phyloP scores from a whole-genome alignment of 768 basidiomycete genomes.

The Pisolithus microcarpus region DNA sequence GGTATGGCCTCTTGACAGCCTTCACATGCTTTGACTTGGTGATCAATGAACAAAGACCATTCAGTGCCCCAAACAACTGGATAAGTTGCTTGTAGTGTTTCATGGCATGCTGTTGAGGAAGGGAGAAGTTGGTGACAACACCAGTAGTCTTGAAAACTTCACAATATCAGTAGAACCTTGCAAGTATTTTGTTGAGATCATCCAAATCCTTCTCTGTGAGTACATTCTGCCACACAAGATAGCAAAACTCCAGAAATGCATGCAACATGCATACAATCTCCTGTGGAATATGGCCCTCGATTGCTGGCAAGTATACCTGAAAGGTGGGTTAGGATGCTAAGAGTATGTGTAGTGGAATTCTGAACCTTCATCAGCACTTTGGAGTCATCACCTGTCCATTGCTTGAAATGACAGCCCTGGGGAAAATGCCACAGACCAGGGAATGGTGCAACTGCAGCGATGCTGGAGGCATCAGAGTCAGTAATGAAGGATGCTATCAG shows the following conservation, averaged over 20 bases:
- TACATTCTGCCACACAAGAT: conserved; percentile 14
- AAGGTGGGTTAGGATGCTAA: too few species aligned
- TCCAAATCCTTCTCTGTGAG: conserved; percentile 14
- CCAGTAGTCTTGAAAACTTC: conserved; percentile 10
- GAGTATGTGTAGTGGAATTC: too few species aligned
- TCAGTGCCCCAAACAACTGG: conserved; percentile 24
- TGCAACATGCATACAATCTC: conserved; percentile 12
- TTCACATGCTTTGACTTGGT: conserved; percentile 31
- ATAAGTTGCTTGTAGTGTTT: conserved; percentile 23
- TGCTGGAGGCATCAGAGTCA: conserved; percentile 9
- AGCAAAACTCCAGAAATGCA: conserved; percentile 27
- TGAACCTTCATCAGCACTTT: conserved; percentile 37
- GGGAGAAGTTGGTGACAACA: conserved; percentile 14
- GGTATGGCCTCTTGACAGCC: conserved; percentile 31
- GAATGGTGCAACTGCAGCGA: conserved; percentile 15
- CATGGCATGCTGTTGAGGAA: conserved; percentile 30
- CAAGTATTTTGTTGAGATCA: conserved; percentile 11
- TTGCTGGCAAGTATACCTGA: conserved; percentile 27
- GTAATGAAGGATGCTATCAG: background rate
- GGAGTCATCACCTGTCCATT: conserved; percentile 31
- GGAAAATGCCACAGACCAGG: too few species aligned
- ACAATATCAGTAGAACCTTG: conserved; percentile 15
- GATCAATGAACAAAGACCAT: conserved; percentile 32
- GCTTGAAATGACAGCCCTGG: too few species aligned
- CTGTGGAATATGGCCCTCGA: conserved; percentile 16